Percentiles rank a stretch among this genome's conserved stretches.
Evolutionary conservation across 176 grass and related monocot genomes (phyloP).

Genomic region (Carex scoparia): DNA sequence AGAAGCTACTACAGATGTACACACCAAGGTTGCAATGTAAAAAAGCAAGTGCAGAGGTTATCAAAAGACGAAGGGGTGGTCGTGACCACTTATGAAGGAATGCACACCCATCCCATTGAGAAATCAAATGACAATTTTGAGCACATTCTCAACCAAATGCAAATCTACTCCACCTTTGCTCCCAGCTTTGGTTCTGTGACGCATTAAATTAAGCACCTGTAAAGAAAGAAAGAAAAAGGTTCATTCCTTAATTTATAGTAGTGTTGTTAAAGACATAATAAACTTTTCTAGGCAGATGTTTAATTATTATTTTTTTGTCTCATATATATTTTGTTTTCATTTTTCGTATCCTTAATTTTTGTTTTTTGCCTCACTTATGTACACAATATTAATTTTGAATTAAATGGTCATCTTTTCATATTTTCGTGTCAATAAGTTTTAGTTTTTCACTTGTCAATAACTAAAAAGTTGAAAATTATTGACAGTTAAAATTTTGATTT

Average conservation of each 20-base stretch:
- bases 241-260: not conserved
- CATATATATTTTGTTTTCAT: not conserved
- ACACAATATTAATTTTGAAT: constrained; percentile 11
- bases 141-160: constrained; percentile 92
- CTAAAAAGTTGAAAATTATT: not conserved
- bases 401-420: not conserved
- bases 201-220: not conserved
- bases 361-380: not conserved
- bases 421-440: not conserved
- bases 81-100: constrained; percentile 79
- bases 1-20: constrained; percentile 97
- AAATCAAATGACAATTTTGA: constrained; percentile 88
- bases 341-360: not conserved
- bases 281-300: constrained; percentile 10
- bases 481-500: not conserved
- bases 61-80: constrained; percentile 61
- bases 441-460: not conserved
- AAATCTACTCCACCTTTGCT: constrained; percentile 41
- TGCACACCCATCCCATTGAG: constrained; percentile 75
- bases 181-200: constrained; percentile 21
- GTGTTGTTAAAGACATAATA: constrained; percentile 1
- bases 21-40: constrained; percentile 81
- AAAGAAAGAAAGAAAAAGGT: not conserved
- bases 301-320: constrained; percentile 8
- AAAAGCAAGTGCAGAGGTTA: constrained; percentile 86